Evolutionary conservation across 2,329 filamentous ascomycete genomes (phyloP).

Genomic region (Dothidotthia symphoricarpi): DNA sequence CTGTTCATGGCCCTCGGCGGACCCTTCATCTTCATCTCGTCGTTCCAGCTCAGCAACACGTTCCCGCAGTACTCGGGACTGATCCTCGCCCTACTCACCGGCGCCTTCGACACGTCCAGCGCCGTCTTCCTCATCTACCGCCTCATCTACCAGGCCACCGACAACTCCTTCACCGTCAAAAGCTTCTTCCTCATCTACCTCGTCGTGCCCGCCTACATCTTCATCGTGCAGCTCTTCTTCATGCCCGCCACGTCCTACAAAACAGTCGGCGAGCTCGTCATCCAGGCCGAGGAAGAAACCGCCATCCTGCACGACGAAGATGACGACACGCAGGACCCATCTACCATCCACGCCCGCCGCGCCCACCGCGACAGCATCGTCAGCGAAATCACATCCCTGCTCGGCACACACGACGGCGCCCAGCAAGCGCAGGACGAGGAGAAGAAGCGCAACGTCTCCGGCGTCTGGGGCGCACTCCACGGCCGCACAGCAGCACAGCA

Average conservation of each 20-base stretch:
- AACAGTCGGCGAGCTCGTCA: constrained; percentile 73
- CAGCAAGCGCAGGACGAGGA: constrained; percentile 66
- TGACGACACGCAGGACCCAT: constrained; percentile 51
- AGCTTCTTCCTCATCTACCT: constrained; percentile 53
- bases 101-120: constrained; percentile 52
- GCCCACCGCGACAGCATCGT: constrained; percentile 62
- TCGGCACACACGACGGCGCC: constrained; percentile 64
- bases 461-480: constrained; percentile 86
- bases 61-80: constrained; percentile 52
- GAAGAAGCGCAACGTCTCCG: constrained; percentile 66
- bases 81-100: constrained; percentile 52
- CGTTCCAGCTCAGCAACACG: constrained; percentile 52
- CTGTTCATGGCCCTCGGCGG: constrained; percentile 52
- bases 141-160: constrained; percentile 46
- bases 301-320: constrained; percentile 55
- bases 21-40: constrained; percentile 53
- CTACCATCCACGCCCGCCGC: constrained; percentile 54
- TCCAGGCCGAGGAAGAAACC: constrained; percentile 59
- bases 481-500: constrained; percentile 68
- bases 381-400: constrained; percentile 69
- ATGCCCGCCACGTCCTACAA: constrained; percentile 52
- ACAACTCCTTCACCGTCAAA: constrained; percentile 46
- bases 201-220: constrained; percentile 47
- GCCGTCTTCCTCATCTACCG: constrained; percentile 51
- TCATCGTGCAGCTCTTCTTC: constrained; percentile 47